Evolutionary conservation across 148 eudicot species (phyloP).

Genomic region (Chenopodium album): DNA sequence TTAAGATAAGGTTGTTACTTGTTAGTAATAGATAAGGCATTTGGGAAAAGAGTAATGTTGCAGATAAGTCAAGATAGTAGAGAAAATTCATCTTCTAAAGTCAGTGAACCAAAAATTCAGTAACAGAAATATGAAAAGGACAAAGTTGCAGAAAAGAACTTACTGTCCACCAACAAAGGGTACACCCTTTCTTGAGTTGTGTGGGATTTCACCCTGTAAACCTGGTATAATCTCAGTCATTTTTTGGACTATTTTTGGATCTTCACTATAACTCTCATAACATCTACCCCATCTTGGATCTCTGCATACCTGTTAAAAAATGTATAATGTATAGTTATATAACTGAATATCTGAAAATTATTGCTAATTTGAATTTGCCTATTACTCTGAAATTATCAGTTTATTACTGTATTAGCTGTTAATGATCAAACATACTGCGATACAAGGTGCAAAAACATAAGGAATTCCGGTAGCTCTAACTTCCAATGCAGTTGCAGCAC

Average conservation of each 20-base stretch:
- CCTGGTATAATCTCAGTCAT: slow-evolving; percentile 78
- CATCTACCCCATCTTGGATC: slow-evolving; percentile 98
- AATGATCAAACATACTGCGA: slow-evolving; percentile 46
- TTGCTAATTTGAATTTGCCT: background rate
- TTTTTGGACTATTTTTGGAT: slow-evolving; percentile 60
- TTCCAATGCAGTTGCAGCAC: slow-evolving; percentile 81
- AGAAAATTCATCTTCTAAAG: background rate
- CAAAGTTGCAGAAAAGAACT: slow-evolving; percentile 20
- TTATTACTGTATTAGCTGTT: background rate
- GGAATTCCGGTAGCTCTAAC: slow-evolving; percentile 81
- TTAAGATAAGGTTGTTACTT: too few relatives aligned
- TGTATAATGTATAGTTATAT: background rate
- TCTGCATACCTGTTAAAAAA: slow-evolving; percentile 59
- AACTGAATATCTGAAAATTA: background rate
- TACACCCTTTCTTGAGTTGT: slow-evolving; percentile 47
- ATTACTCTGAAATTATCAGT: background rate
- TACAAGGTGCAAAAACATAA: slow-evolving; percentile 71
- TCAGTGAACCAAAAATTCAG: background rate
- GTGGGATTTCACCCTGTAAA: slow-evolving; percentile 76
- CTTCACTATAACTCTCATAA: slow-evolving; percentile 83
- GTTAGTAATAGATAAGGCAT: background rate
- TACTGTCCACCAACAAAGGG: slow-evolving; percentile 73
- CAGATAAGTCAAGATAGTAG: background rate
- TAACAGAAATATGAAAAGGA: background rate
- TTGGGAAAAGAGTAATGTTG: background rate